phyloP scores from a whole-genome alignment of 345 rosid species.

The Sisymbrium irio region DNA sequence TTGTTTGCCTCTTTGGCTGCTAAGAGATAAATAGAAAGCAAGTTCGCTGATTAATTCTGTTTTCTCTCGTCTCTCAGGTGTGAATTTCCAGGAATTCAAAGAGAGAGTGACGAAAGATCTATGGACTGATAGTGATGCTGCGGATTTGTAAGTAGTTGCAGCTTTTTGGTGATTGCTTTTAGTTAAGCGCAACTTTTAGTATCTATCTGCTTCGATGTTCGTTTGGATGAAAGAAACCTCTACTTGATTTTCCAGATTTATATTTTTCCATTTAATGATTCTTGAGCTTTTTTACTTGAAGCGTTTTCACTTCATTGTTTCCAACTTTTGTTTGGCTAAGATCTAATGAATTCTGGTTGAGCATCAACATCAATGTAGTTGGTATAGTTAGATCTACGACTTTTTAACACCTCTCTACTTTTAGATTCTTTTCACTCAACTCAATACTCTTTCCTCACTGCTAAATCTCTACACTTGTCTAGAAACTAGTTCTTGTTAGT shows the following conservation, averaged over 20 bases:
- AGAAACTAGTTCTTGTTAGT: background rate
- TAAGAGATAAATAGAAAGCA: background rate
- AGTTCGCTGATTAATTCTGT: constrained; percentile 12
- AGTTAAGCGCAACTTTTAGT: constrained; percentile 4
- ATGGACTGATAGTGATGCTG: background rate
- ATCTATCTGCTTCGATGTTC: too few relatives aligned
- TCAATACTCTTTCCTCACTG: background rate
- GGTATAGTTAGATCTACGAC: constrained; percentile 25
- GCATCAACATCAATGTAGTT: constrained; percentile 22
- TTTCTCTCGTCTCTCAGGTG: constrained; percentile 13
- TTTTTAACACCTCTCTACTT: background rate
- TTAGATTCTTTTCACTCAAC: background rate
- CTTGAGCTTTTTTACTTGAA: background rate
- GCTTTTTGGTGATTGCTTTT: background rate
- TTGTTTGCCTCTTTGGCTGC: background rate
- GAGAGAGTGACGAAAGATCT: constrained; percentile 10
- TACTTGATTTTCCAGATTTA: constrained; percentile 4
- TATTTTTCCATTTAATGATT: background rate
- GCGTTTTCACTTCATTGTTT: background rate
- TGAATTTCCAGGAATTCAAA: background rate
- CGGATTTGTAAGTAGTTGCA: constrained; percentile 22
- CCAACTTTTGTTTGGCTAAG: background rate
- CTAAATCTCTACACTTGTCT: background rate
- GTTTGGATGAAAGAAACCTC: too few relatives aligned
- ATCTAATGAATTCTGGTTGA: constrained; percentile 18